Base-by-base conservation (phyloP, 805 yeast species). In the Pichia paraexigua region DNA sequence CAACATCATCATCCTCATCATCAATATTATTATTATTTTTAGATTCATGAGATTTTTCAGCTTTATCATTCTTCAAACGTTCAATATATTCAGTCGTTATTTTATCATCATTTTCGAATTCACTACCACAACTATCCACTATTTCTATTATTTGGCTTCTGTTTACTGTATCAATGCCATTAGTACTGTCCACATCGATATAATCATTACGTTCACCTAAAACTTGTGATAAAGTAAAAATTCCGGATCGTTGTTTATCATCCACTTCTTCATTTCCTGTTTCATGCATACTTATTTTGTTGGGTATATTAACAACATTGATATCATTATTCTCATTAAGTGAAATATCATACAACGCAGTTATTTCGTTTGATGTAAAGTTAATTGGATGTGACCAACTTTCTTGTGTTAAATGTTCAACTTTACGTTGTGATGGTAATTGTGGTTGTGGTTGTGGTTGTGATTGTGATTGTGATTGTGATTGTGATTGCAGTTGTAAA, bases 101-200 rank as follows among this genome's bases (percentile, higher is more conserved):
- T 10, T 27, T 40, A 32, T 28, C 41, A 39, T 46, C 41, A 5
- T 35, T 46, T 4, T 17, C 42, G 4, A n/a, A 37, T 17, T 43
- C 56, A 22, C 51, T 49, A 43, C 51, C 47, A 43, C 41, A 41
- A 25, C 50, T 49, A 37, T 49, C 54, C 10, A 42, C 35, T 11
- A 46, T 40, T n/a, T 45, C 45, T 3, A 46, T 28, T 41, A 44
- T 35, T 13, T 45, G 45, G 9, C 28, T 20, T 20, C 15, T n/a
- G 17, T 35, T 17, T 17, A 17, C 1, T 3, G 9, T 35, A 17
- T 35, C 18, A 7, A 17, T 17, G 12, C 5, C 7, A 10, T 5
- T n/a, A 11, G 5, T 10, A 35, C n/a, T 35, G 20, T 17, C 39
- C 9, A 17, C 20, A n/a, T 17, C 20, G 24, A 7, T 42, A 10